phyloP scores from a whole-genome alignment of 2,329 filamentous ascomycete species.

The Metarhizium brunneum region DNA sequence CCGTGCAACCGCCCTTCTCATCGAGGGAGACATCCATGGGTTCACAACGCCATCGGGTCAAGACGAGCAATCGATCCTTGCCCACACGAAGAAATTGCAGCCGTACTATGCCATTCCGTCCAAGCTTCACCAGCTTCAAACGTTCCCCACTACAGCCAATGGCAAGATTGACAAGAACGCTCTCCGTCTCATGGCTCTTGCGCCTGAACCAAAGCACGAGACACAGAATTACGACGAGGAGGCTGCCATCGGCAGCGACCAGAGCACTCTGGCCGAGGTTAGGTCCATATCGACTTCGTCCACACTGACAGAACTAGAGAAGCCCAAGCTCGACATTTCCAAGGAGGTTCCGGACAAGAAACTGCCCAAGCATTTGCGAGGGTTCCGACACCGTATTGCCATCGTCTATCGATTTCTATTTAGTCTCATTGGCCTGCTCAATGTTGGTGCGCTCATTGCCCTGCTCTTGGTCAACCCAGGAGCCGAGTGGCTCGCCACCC shows the following conservation, averaged over 20 bases:
- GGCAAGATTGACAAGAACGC: constrained; percentile 46
- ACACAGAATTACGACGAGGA: background rate
- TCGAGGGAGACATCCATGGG: constrained; percentile 38
- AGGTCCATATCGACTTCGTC: constrained; percentile 20
- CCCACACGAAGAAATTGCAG: constrained; percentile 31
- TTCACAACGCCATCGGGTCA: constrained; percentile 33
- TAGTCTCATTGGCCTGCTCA: constrained; percentile 40
- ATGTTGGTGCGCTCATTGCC: constrained; percentile 36
- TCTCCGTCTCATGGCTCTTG: constrained; percentile 26
- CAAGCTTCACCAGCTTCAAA: constrained; percentile 30
- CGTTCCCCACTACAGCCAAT: constrained; percentile 42
- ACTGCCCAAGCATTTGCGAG: constrained; percentile 27
- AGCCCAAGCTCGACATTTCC: constrained; percentile 19
- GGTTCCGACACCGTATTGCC: constrained; percentile 34
- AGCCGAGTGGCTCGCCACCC: constrained; percentile 28
- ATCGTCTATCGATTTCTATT: constrained; percentile 49
- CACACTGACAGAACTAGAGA: constrained; percentile 18
- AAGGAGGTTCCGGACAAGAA: constrained; percentile 31
- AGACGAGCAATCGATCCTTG: constrained; percentile 27
- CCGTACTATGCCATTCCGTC: constrained; percentile 48
- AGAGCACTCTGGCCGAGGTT: constrained; percentile 17
- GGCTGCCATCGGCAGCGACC: constrained; percentile 8
- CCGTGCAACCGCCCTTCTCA: constrained; percentile 37
- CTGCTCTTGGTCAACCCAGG: constrained; percentile 26
- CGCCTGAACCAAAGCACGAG: constrained; percentile 4